phyloP scores from a whole-genome alignment of 1,284 basidiomycete species.

The Ceraceosorus guamensis region DNA sequence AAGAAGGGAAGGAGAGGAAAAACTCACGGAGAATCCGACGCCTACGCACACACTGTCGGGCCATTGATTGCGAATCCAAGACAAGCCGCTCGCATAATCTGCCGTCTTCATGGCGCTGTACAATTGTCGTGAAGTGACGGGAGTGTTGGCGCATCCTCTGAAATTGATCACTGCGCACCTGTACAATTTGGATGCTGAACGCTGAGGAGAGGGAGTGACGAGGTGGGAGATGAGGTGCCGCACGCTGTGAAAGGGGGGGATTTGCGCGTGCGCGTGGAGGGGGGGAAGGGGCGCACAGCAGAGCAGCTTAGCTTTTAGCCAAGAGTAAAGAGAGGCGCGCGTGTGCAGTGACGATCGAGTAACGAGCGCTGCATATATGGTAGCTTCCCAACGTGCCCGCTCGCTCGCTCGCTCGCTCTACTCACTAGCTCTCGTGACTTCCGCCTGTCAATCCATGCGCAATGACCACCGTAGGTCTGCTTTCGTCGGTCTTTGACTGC shows the following conservation, averaged over 20 bases:
- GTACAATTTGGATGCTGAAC: too few species aligned
- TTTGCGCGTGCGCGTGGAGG: neutral
- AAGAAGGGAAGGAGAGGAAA: too few species aligned
- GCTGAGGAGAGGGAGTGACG: conserved; percentile 49
- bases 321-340: too few species aligned
- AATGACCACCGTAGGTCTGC: conserved; percentile 33
- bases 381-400: neutral
- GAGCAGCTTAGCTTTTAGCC: too few species aligned
- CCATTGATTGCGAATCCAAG: conserved; percentile 67
- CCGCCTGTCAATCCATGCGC: conserved; percentile 46
- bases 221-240: conserved; percentile 36
- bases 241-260: conserved; percentile 15
- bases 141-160: conserved; percentile 84
- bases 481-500: too few species aligned
- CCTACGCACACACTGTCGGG: conserved; percentile 76
- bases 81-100: conserved; percentile 72
- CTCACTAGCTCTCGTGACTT: conserved; percentile 39
- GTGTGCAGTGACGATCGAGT: too few species aligned
- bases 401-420: neutral
- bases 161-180: conserved; percentile 52
- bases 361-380: too few species aligned
- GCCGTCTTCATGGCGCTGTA: conserved; percentile 75
- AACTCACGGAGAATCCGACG: conserved; percentile 89
- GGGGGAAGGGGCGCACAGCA: neutral
- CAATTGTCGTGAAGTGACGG: conserved; percentile 63